Evolutionary conservation across 805 yeast species (phyloP), one percentile per base, ranked within the genome.

Genomic region (Candida hispaniensis): DNA sequence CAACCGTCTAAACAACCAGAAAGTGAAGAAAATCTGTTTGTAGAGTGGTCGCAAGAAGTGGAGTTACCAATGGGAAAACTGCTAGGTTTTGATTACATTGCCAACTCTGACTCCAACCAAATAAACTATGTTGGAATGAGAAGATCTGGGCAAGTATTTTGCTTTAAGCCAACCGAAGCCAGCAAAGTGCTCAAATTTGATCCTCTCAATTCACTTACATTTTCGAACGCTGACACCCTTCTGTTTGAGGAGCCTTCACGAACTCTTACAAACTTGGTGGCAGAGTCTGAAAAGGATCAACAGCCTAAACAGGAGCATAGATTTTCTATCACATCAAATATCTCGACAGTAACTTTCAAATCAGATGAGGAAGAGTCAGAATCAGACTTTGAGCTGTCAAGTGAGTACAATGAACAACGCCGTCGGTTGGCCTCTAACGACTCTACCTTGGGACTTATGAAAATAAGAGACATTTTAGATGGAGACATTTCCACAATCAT

Each of bases 91-190:
- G 36, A 32, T 12, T 32, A 32, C 28, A 32, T 32, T 23, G 9
- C 36, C 2, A 28, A 32, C 27, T 28, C 36, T 2, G 27, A 22
- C 12, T 16, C 16, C 18, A 23, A 28, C 10, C 28, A 17, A 2
- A 67, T 79, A 6, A 73, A 77, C 46, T 64, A 81, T 39, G 73
- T 86, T 17, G 85, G 96, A 54, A 78, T 86, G 79, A 64, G 95
- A 44, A 93, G 82, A 48, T 79, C 93, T 1, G 96, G 96, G 3
- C 77, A 81, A 35, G 75, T 85, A 0, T 85, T 79, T 55, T 64
- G 78, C 40, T 80, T 80, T 86, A 69, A 77, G 0, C 79, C 77
- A 0, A 57, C 63, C 1, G 88, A 80, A 50, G 69, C 79, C 32
- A 74, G 74, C 18, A 72, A 73, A 21, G 63, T 74, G 6, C 51